Percentiles rank a stretch among this genome's conserved stretches.
Conservation (phyloP, 2,329 filamentous ascomycete species). For the Monascus ruber region DNA sequence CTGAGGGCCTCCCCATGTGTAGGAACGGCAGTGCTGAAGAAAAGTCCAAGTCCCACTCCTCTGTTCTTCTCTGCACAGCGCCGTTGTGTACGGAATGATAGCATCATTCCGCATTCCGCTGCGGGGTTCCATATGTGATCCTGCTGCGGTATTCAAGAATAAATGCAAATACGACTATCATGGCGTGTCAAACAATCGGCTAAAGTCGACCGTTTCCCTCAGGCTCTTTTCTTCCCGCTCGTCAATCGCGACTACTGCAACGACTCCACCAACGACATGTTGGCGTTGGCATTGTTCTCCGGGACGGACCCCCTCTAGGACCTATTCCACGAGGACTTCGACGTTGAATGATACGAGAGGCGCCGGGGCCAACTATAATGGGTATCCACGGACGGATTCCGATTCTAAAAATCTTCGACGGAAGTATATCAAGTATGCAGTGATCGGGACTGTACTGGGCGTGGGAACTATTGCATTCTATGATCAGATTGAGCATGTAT, state of each 20-base stretch:
- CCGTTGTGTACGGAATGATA: conserved; percentile 19
- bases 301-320: conserved; percentile 1
- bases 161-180: conserved; percentile 4
- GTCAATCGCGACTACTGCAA: not conserved
- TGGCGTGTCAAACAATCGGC: not conserved
- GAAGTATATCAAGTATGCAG: conserved; percentile 20
- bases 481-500: conserved; percentile 63
- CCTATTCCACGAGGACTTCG: conserved; percentile 11
- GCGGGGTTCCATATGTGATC: conserved; percentile 19
- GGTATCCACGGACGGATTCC: no score
- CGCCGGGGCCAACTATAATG: no score
- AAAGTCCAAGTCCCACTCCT: not conserved
- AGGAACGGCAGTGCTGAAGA: not conserved
- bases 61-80: not conserved
- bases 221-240: conserved; percentile 2
- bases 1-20: not conserved
- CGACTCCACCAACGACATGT: not conserved
- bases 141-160: conserved; percentile 16
- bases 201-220: conserved; percentile 3
- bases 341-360: conserved; percentile 5
- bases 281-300: not conserved
- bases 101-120: conserved; percentile 20
- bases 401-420: conserved; percentile 6
- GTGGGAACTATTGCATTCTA: conserved; percentile 40
- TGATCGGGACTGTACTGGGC: conserved; percentile 26